Base-by-base conservation (phyloP, 768 basidiomycete genomes). In the Tremella fuciformis region DNA sequence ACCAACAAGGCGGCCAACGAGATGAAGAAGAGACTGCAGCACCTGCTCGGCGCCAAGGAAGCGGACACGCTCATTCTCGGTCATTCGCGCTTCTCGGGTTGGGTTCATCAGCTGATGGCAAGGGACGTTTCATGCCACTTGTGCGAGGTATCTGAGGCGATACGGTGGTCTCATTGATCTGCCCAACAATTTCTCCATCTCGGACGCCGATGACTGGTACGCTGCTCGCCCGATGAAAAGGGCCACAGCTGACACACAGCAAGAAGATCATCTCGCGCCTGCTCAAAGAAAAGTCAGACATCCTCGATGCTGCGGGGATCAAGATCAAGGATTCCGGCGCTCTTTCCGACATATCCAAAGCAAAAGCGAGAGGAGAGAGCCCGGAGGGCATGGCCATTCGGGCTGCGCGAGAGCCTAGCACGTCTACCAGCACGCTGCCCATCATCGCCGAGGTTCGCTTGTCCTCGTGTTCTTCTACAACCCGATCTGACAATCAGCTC, bases 1-100 rank as follows among this genome's bases (percentile, higher is more conserved):
- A 91, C 90, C 9, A 91, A 91, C 78, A 90, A 90, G 75, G 89
- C 90, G 15, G 89, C 90, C 0, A 86, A 84, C 59, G 91, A 92
- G 78, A 91, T 92, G 89, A 81, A 83, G 53, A 81, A 83, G 51
- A 81, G 91, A 2, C 78, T 94, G 26, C 77, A 78, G 18, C 83
- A 82, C 59, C 76, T 91, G 2, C 81, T 94, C 37, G 90, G 89
- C 3, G 81, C 83, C 39, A 74, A 82, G 24, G 69, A 68, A 1
- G 85, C 85, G 0, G 76, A 79, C 11, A 77, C 80, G 39, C 79
- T 92, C 21, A 66, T 80, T 4, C 76, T 82, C 54, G 81, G 81
- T 72, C 64, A 69, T 58, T 76, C 29, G 46, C 6, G 16, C 16
- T 50, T 13, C 26, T 29, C 2, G 19, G n/a, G 16, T 13, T 11